Conservation (phyloP, 352 stramenopile genomes). For the Aphanomyces astaci region DNA sequence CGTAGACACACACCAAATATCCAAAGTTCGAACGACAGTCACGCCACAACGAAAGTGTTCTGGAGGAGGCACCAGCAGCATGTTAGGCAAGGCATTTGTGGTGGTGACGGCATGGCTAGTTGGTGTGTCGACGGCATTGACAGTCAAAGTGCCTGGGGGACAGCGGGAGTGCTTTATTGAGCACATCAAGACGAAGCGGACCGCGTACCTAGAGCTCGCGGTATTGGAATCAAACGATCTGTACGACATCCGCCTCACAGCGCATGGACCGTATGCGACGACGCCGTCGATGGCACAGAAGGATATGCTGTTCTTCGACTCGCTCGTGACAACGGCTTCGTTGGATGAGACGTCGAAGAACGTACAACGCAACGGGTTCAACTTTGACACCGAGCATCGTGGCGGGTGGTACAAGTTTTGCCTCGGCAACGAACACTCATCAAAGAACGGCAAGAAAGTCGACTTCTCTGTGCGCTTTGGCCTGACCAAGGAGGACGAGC, state of each 20-base stretch:
- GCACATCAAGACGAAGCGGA: constrained; percentile 79
- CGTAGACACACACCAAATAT: not conserved
- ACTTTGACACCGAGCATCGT: constrained; percentile 78
- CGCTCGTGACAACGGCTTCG: constrained; percentile 52
- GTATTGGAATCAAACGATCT: constrained; percentile 58
- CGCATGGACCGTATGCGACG: constrained; percentile 53
- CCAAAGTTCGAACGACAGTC: no score
- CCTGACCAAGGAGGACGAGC: constrained; percentile 62
- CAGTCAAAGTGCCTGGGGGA: constrained; percentile 42
- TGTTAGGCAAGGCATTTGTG: no score
- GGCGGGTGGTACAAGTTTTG: constrained; percentile 84
- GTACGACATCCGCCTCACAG: constrained; percentile 72
- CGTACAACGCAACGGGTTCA: constrained; percentile 78
- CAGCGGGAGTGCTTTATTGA: constrained; percentile 75
- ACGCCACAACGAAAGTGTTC: no score
- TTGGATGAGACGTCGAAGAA: constrained; percentile 48
- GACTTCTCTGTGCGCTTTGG: constrained; percentile 81
- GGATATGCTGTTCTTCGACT: constrained; percentile 68
- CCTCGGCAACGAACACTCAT: constrained; percentile 66
- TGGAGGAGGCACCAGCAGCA: no score
- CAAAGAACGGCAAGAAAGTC: constrained; percentile 50
- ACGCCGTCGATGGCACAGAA: constrained; percentile 41
- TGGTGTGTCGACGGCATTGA: constrained; percentile 32
- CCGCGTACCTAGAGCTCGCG: constrained; percentile 71
- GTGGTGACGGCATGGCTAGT: not conserved